Percentiles rank a stretch among this genome's conserved stretches.
Conservation (phyloP, 192 early-diverging fungal genomes). For the Pilobolus umbonatus region DNA sequence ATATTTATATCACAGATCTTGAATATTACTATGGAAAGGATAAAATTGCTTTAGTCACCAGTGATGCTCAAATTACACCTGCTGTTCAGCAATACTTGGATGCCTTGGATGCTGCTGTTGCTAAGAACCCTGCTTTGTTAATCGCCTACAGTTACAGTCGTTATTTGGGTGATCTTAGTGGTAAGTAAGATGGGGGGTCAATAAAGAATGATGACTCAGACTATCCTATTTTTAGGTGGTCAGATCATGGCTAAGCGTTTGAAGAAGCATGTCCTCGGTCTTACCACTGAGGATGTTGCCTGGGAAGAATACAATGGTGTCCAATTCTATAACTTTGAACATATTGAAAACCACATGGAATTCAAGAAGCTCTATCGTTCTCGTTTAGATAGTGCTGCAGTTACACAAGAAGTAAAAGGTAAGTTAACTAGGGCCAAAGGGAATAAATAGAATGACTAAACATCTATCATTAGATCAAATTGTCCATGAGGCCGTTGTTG, state of each 20-base stretch:
- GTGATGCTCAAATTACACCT: slow-evolving; percentile 29
- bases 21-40: slow-evolving; percentile 46
- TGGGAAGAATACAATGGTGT: slow-evolving; percentile 39
- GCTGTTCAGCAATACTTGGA: slow-evolving; percentile 46
- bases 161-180: slow-evolving; percentile 52
- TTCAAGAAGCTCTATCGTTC: slow-evolving; percentile 49
- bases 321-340: slow-evolving; percentile 47
- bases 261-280: slow-evolving; percentile 39
- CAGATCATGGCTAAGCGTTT: slow-evolving; percentile 48
- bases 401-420: slow-evolving; percentile 33
- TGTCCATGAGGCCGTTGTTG: slow-evolving; percentile 20
- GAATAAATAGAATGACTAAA: neutral
- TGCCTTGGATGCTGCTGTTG: slow-evolving; percentile 34
- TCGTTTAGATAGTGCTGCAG: slow-evolving; percentile 35
- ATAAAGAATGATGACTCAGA: neutral
- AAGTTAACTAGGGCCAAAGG: neutral
- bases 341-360: slow-evolving; percentile 32
- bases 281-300: slow-evolving; percentile 31
- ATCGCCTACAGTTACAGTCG: slow-evolving; percentile 52
- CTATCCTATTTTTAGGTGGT: slow-evolving; percentile 30
- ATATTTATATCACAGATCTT: slow-evolving; percentile 24
- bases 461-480: slow-evolving; percentile 13
- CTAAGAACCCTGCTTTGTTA: slow-evolving; percentile 39
- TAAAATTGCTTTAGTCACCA: slow-evolving; percentile 27
- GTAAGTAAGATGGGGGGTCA: neutral